Evolutionary conservation across 1,284 basidiomycete genomes (phyloP), one percentile per base, ranked within the genome.

Genomic region (Gymnopus androsaceus): DNA sequence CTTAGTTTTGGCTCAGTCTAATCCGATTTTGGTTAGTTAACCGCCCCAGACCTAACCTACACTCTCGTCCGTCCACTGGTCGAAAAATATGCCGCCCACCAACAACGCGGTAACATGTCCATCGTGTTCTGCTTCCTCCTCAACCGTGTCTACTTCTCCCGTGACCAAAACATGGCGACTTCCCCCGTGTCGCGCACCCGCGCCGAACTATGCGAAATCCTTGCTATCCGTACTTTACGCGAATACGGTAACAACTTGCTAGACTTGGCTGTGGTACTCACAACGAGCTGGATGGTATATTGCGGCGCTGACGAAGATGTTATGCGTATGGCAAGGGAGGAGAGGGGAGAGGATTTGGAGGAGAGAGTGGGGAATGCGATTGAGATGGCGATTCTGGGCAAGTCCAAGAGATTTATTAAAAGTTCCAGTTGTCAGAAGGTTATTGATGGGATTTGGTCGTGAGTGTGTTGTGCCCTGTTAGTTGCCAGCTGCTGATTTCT

Each of bases 91-190:
- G 73, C 77, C 36, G 72, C 74, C 11, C 70, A 90, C 31, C 87
- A 90, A 65, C 78, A 76, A 21, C 67, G 73, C 46, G 86, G 86
- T 17, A 90, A 90, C 70, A 80, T 84, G 67, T 83, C 88, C 27
- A 73, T 92, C 55, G 88, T 94, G 5, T 97, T 97, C 70, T 94
- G 92, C 64, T 82, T 95, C 57, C 84, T 98, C 9, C 76, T 98
- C 54, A 96, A 94, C 70, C 86, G 92, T 44, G 85, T 95, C 11
- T 85, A 95, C 70, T 97, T 97, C 70, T 70, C 85, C 21, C 83
- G 88, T 25, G 90, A 93, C 69, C 74, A 85, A 61, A 80, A 87
- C 72, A 72, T 90, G 66, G 72, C 80, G 27, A 81, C 87, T 56
- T 71, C 79, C 15, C 79, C 88, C 0, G 72, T 98, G 30, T 95